Percentiles rank a stretch among this genome's conserved stretches.
phyloP scores from a whole-genome alignment of 2,329 filamentous ascomycete genomes.

The Clonostachys rhizophaga region DNA sequence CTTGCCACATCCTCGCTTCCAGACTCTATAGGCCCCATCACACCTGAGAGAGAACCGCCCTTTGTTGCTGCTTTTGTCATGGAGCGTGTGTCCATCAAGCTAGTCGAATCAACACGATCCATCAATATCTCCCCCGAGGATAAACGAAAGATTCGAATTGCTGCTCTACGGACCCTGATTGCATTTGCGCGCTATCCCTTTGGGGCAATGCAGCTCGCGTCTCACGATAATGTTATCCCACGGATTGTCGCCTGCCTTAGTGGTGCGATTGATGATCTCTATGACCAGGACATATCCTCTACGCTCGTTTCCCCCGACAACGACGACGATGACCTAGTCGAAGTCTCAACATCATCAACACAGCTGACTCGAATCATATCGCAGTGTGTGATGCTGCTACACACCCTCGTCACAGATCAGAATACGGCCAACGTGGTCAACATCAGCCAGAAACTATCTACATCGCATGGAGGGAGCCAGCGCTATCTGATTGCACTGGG shows the following conservation, averaged over 20 bases:
- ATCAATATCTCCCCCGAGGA: slow-evolving; percentile 26
- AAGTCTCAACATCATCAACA: slow-evolving; percentile 8
- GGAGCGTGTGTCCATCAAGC: slow-evolving; percentile 57
- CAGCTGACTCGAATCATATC: slow-evolving; percentile 41
- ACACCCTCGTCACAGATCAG: slow-evolving; percentile 45
- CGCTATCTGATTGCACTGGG: slow-evolving; percentile 80
- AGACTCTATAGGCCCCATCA: slow-evolving; percentile 59
- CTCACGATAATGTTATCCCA: slow-evolving; percentile 66
- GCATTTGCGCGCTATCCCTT: slow-evolving; percentile 59
- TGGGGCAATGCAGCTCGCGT: slow-evolving; percentile 60
- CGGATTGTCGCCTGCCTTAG: slow-evolving; percentile 64
- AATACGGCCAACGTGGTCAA: slow-evolving; percentile 43
- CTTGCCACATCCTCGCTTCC: slow-evolving; percentile 62
- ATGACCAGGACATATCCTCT: slow-evolving; percentile 46
- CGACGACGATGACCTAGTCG: not conserved
- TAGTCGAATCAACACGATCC: slow-evolving; percentile 48
- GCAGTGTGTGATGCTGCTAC: slow-evolving; percentile 42
- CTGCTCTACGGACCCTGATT: slow-evolving; percentile 48
- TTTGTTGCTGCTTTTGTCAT: slow-evolving; percentile 45
- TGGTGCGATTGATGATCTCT: slow-evolving; percentile 68
- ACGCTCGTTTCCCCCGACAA: slow-evolving; percentile 20
- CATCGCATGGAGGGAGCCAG: slow-evolving; percentile 68
- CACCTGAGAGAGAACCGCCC: slow-evolving; percentile 32
- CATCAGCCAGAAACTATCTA: slow-evolving; percentile 66
- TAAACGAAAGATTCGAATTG: slow-evolving; percentile 36